Evolutionary conservation across 352 stramenopile genomes (phyloP), one percentile per base, ranked within the genome.

Genomic region (Pythium monospermum): DNA sequence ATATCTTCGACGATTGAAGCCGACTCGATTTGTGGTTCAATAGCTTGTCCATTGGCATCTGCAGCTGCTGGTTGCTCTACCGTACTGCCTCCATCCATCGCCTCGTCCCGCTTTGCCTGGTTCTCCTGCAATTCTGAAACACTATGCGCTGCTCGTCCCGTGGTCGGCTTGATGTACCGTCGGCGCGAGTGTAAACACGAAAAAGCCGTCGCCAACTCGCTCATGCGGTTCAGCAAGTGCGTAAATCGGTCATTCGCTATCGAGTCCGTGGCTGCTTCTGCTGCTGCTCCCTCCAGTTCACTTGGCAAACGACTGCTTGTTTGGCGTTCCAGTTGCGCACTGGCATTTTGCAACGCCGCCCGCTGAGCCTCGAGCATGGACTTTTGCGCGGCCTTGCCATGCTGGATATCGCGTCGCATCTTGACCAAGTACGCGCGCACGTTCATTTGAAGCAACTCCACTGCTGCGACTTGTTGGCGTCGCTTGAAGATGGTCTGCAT

Each of bases 401-500:
- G 36, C 54, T 41, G 55, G 11, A 30, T 25, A 15, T 57, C 50
- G 4, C 53, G 41, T 0, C 59, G 52, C 49, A 49, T 61, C 61
- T 80, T 77, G n/a, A 80, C 46, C 35, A 90, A 45, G 33, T 83
- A 89, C 10, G 73, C 59, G 2, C 73, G 78, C 1, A 83, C 75
- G 27, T 83, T 87, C 4, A 75, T 68, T 55, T 89, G 78, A 22
- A 89, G 68, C 33, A 85, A 39, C 35, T 85, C 66, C 1, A 89
- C 64, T 0, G 78, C 75, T 3, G 75, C 78, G 30, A 64, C 66
- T 41, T 89, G 57, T 47, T 85, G 60, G 2, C 71, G 59, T 0
- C 68, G 61, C 23, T 62, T 54, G 23, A 74, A 26, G 31, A 86
- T 81, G 6, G 66, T 72, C 27, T 74, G 59, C 45, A 76, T 57